Base-by-base conservation (phyloP, 768 basidiomycete species). In the Brasilioporus rufonigricans region DNA sequence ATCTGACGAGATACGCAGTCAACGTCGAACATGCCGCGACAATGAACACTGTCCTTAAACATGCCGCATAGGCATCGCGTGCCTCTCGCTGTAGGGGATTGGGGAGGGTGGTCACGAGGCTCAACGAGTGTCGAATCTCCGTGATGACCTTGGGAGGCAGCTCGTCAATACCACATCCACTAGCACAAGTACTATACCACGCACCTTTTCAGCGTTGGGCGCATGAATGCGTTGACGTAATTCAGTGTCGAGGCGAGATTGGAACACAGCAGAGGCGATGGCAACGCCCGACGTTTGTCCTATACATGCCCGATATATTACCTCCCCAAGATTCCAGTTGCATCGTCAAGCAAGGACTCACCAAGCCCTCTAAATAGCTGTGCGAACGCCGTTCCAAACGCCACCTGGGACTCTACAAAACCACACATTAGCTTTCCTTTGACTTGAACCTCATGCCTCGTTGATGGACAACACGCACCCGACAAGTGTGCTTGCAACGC, bases 341-440 rank as follows among this genome's bases (percentile, higher is more conserved):
- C 48, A 5, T 32, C 36, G 5, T 8, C 18, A n/a, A 16, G 8
- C 18, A 19, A 44, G 4, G 4, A 48, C 61, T 43, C 13, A 65
- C 64, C 64, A 2, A 65, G 58, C 13, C 58, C 56, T 29, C 64
- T 55, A 31, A 65, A 65, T 4, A 65, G 48, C 21, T 65, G 64
- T 19, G 55, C 64, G 11, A 65, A 66, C 4, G 64, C 64, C 0
- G 65, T 65, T 36, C 64, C 64, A 50, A 60, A 63, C 2, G 64
- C 61, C 48, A 65, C 59, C 44, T 59, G 55, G 0, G 60, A 48
- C 12, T 65, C 63, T 65, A n/a, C n/a, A 13, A 38, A 29, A 12
- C 8, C 2, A 35, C 43, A 35, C n/a, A 26, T 52, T 40, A 52
- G 35, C 19, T 1, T 24, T n/a, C 10, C 10, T 12, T 40, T 16